phyloP scores from a whole-genome alignment of 768 basidiomycete species.

The Suillus weaverae region DNA sequence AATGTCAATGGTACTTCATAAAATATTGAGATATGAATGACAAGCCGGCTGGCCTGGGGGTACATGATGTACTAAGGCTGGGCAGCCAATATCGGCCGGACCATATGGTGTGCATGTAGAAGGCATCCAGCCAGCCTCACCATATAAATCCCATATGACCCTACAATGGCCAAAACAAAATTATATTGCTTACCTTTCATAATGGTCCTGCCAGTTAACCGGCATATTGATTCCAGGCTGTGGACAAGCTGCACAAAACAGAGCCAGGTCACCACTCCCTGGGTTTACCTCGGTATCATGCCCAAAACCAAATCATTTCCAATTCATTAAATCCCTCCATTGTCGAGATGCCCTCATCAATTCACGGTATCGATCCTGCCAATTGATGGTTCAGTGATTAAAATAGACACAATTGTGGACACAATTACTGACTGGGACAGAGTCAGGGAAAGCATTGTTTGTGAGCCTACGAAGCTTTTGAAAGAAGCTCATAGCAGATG shows the following conservation, averaged over 20 bases:
- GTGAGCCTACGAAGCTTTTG: slow-evolving; percentile 5
- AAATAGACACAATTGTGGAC: not conserved
- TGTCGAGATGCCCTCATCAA: slow-evolving; percentile 12
- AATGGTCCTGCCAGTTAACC: slow-evolving; percentile 18
- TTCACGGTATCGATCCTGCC: slow-evolving; percentile 13
- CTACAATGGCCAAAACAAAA: no score
- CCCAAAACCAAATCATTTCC: slow-evolving; percentile 9
- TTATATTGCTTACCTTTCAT: slow-evolving; percentile 6
- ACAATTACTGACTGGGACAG: slow-evolving; percentile 1
- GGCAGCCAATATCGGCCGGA: not conserved
- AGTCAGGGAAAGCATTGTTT: not conserved
- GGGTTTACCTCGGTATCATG: slow-evolving; percentile 12
- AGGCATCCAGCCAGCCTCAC: not conserved
- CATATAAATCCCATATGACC: no score
- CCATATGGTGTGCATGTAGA: not conserved
- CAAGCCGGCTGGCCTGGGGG: not conserved
- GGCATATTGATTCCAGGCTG: slow-evolving; percentile 29
- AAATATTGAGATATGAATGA: not conserved
- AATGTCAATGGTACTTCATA: no score
- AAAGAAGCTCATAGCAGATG: slow-evolving; percentile 2
- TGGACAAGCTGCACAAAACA: slow-evolving; percentile 31
- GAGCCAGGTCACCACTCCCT: slow-evolving; percentile 10
- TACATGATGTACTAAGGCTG: no score
- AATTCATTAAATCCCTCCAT: slow-evolving; percentile 6
- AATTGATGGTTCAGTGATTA: slow-evolving; percentile 1